Percentiles rank a stretch among this genome's conserved stretches.
phyloP scores from a whole-genome alignment of 1,284 basidiomycete species.

The Pseudozyma tsukubaensis region DNA sequence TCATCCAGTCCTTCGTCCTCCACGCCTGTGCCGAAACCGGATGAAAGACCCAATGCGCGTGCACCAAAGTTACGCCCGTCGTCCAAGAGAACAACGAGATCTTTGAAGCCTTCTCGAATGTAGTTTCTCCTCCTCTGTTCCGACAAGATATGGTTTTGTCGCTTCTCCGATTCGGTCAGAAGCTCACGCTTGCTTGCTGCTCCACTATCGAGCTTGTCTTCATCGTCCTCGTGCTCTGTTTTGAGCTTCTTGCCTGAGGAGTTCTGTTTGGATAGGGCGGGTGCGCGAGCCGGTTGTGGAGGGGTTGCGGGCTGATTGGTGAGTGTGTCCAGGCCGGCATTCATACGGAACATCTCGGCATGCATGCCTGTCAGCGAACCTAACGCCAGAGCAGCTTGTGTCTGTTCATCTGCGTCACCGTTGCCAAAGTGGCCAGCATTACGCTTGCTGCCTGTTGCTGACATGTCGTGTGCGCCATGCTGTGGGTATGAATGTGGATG shows the following conservation, averaged over 20 bases:
- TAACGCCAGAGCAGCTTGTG: conserved; percentile 40
- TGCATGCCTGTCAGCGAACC: conserved; percentile 48
- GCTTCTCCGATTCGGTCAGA: conserved; percentile 61
- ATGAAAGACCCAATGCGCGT: conserved; percentile 62
- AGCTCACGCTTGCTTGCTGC: conserved; percentile 49
- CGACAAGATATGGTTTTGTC: conserved; percentile 64
- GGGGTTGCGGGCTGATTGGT: conserved; percentile 10
- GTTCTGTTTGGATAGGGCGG: conserved; percentile 14
- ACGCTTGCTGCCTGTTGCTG: conserved; percentile 45
- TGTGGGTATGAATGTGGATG: conserved; percentile 21
- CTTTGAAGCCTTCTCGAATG: conserved; percentile 66
- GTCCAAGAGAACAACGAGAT: conserved; percentile 65
- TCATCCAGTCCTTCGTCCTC: conserved; percentile 67
- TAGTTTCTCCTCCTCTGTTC: conserved; percentile 66
- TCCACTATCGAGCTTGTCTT: conserved; percentile 7
- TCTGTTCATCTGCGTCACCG: conserved; percentile 44
- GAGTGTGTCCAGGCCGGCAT: conserved; percentile 38
- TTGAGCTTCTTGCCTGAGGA: conserved; percentile 55
- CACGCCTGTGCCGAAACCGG: conserved; percentile 65
- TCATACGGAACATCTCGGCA: conserved; percentile 54
- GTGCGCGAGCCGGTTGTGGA: conserved; percentile 10
- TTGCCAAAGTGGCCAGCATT: conserved; percentile 35
- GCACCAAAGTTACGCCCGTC: conserved; percentile 64
- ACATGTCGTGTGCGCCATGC: conserved; percentile 23
- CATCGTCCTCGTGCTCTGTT: conserved; percentile 52